These are phyloP conservation scores for Fusarium sulawesiense DNA, from an alignment of 2,329 filamentous ascomycete species.

Conservation along the genomic window DNA sequence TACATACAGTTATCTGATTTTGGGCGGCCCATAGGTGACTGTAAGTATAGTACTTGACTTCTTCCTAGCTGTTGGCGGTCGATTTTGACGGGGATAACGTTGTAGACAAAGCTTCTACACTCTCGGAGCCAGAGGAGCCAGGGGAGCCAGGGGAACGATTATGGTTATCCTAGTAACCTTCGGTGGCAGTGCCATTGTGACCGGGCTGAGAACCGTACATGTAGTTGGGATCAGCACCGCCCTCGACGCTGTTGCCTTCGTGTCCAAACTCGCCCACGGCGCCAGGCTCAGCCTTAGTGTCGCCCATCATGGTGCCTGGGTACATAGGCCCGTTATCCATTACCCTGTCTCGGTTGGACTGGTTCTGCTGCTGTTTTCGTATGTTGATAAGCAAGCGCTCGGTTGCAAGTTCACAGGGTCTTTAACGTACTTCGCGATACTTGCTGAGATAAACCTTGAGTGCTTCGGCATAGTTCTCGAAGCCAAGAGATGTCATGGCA, in stretches of 20 bases:
- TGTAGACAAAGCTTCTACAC: neutral
- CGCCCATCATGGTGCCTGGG: constrained; percentile 47
- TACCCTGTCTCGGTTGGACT: constrained; percentile 55
- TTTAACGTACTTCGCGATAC: constrained; percentile 87
- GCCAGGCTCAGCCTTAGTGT: constrained; percentile 49
- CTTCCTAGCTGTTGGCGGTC: neutral
- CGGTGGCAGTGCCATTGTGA: constrained; percentile 68
- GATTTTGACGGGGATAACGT: neutral
- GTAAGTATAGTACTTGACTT: neutral
- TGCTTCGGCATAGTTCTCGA: constrained; percentile 98
- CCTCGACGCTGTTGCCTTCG: constrained; percentile 58
- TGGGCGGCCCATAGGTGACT: neutral
- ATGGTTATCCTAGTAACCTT: constrained; percentile 60
- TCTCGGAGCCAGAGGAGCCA: neutral
- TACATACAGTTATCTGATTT: neutral
- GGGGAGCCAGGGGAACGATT: neutral
- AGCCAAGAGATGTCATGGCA: constrained; percentile 98
- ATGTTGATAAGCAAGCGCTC: constrained; percentile 14
- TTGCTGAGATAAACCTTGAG: constrained; percentile 98
- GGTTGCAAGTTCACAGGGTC: neutral
- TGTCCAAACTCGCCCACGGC: constrained; percentile 55
- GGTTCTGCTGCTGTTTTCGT: constrained; percentile 54
- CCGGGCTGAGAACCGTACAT: constrained; percentile 66
- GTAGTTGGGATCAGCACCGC: constrained; percentile 57
- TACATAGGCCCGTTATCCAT: constrained; percentile 51